Evolutionary conservation across 805 yeast genomes (phyloP), one percentile per base, ranked within the genome.

Genomic region (Candida cerambycidarum): DNA sequence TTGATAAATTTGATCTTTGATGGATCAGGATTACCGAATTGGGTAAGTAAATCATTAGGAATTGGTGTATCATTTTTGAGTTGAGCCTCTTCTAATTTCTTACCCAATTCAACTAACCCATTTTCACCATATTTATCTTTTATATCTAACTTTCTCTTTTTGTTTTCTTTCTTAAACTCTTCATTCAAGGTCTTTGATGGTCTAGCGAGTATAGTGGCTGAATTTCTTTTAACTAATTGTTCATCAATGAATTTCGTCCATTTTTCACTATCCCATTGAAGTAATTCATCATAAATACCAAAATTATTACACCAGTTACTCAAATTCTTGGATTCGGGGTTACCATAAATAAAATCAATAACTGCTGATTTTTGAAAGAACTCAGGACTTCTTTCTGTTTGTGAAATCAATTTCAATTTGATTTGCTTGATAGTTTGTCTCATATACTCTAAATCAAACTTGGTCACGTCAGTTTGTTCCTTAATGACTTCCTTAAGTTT

Each of bases 321-420:
- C 45, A 92, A 66, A 41, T 81, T 80, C 5, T 75, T 60, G 1
- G 86, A 86, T 43, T 79, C 80, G 2, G 61, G 53, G 36, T 79
- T 69, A 38, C 97, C 96, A 56, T 92, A 93, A 8, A 89, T 57
- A 60, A 89, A 92, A 53, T 88, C 95, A 29, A 73, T 73, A 39
- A 89, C 84, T 6, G 89, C 89, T 45, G 82, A 70, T 33, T 76
- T 78, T 0, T 89, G 75, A 41, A 89, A 68, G 4, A 72, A 66
- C 18, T 76, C 76, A 3, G 90, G 75, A 16, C 79, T 76, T 46
- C 77, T 80, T 61, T 86, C 95, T 28, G 83, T 71, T 32, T 75
- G 74, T 38, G 78, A 73, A 13, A 84, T 65, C 48, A 74, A 79
- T 53, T 80, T 80, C 68, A 83, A 74, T 58, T 73, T 80, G 15